These are phyloP conservation scores for Metarhizium album DNA, from an alignment of 2,329 filamentous ascomycete species.

Conservation along the genomic window DNA sequence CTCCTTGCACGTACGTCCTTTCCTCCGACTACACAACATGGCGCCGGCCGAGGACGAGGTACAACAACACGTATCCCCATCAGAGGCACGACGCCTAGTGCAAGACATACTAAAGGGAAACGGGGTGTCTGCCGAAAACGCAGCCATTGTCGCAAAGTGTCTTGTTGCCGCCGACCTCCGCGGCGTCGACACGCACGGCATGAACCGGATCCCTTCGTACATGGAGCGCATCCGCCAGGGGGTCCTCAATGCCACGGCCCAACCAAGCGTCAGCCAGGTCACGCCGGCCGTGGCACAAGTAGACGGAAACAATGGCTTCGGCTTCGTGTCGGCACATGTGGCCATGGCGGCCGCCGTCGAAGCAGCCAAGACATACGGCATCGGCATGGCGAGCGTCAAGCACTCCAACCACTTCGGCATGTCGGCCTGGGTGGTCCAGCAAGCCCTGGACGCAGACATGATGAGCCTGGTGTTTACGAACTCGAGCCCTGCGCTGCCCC, in stretches of 20 bases:
- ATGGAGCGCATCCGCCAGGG: constrained; percentile 61
- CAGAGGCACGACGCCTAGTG: constrained; percentile 36
- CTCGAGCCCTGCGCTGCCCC: constrained; percentile 60
- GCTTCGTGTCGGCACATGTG: constrained; percentile 56
- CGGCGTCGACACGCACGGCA: constrained; percentile 67
- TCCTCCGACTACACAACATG: background rate
- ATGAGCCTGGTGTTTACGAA: constrained; percentile 64
- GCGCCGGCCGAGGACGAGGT: background rate
- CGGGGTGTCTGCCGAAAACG: constrained; percentile 47
- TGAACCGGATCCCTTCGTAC: constrained; percentile 70
- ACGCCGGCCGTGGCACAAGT: constrained; percentile 64
- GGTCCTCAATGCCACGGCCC: constrained; percentile 51
- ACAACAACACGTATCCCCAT: constrained; percentile 12
- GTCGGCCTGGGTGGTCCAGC: constrained; percentile 69
- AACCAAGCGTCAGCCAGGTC: constrained; percentile 46
- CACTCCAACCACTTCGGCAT: constrained; percentile 79
- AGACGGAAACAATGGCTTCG: constrained; percentile 61
- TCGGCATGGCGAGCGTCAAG: constrained; percentile 66
- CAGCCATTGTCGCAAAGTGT: constrained; percentile 52
- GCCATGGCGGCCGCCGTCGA: constrained; percentile 59
- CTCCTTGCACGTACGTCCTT: background rate
- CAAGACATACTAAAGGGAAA: constrained; percentile 47
- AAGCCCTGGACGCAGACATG: constrained; percentile 61
- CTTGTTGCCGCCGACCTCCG: constrained; percentile 66
- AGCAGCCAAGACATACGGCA: constrained; percentile 53